phyloP scores from a whole-genome alignment of 768 basidiomycete species.

The Boletus sensibilis region DNA sequence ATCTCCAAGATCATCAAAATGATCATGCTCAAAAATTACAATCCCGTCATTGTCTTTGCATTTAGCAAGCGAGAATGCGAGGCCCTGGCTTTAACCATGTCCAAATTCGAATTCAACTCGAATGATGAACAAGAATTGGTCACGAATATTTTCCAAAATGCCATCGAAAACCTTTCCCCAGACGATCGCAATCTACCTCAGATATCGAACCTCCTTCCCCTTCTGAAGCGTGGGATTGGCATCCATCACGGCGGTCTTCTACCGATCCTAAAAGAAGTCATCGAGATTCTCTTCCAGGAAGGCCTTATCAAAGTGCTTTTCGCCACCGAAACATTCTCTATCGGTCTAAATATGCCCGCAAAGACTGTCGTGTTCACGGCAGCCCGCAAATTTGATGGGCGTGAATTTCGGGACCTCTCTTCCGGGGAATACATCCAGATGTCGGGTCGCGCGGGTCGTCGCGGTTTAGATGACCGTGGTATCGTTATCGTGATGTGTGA shows the following conservation, averaged over 20 bases:
- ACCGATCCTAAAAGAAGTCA: conserved; percentile 97
- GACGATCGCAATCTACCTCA: conserved; percentile 91
- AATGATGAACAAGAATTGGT: conserved; percentile 90
- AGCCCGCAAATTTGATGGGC: conserved; percentile 94
- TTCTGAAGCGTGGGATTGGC: conserved; percentile 92
- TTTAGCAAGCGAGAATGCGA: conserved; percentile 99
- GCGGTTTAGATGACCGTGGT: conserved; percentile 97
- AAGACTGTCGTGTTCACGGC: conserved; percentile 98
- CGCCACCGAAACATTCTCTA: conserved; percentile 98
- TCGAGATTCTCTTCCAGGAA: conserved; percentile 98
- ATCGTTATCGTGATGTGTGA: conserved; percentile 99
- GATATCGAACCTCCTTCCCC: conserved; percentile 87
- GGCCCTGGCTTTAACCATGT: conserved; percentile 82
- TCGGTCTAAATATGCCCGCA: conserved; percentile 98
- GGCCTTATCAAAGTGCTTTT: conserved; percentile 97
- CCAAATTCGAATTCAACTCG: conserved; percentile 95
- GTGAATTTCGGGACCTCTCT: conserved; percentile 89
- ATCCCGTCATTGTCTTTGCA: conserved; percentile 97
- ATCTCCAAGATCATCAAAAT: conserved; percentile 97
- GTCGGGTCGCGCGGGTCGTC: conserved; percentile 96
- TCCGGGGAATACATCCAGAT: conserved; percentile 99
- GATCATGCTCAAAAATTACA: conserved; percentile 97
- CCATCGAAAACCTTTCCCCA: conserved; percentile 82
- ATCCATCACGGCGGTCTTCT: conserved; percentile 98
- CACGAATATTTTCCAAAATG: conserved; percentile 88